phyloP scores from a whole-genome alignment of 441 rosid genomes.

The Populus hybrid region DNA sequence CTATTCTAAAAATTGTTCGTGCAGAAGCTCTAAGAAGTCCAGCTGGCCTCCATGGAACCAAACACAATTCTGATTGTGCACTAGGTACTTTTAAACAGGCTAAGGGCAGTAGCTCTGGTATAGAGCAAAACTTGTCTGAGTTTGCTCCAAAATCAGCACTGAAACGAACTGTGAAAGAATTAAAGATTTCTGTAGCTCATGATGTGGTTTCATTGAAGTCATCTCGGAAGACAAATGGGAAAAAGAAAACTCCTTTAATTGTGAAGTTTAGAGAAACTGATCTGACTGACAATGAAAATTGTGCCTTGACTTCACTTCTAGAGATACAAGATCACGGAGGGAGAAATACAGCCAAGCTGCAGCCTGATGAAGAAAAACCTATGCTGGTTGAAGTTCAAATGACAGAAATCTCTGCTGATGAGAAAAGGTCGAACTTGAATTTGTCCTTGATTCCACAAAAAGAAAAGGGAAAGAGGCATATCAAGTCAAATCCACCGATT shows the following conservation, averaged over 20 bases:
- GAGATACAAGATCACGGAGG: constrained; percentile 35
- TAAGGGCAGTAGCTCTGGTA: constrained; percentile 20
- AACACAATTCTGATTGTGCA: constrained; percentile 17
- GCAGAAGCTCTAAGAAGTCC: constrained; percentile 21
- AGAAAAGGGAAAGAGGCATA: constrained; percentile 23
- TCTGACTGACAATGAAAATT: constrained; percentile 29
- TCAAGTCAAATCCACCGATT: constrained; percentile 11
- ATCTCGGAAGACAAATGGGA: constrained; percentile 23
- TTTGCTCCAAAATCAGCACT: constrained; percentile 24
- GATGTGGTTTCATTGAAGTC: constrained; percentile 17
- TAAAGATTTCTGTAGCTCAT: constrained; percentile 19
- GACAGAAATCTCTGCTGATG: constrained; percentile 23
- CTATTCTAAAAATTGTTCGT: constrained; percentile 15
- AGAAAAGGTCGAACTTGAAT: constrained; percentile 24
- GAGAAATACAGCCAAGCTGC: constrained; percentile 20
- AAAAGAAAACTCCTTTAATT: constrained; percentile 29
- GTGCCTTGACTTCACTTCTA: constrained; percentile 33
- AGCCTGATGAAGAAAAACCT: constrained; percentile 18
- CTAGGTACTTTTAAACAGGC: constrained; percentile 12
- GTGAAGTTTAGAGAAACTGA: constrained; percentile 17
- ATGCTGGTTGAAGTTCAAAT: constrained; percentile 13
- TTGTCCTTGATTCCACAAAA: constrained; percentile 20
- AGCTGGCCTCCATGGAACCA: constrained; percentile 20
- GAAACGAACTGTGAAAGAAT: constrained; percentile 21
- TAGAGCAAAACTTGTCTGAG: constrained; percentile 28